A percentile compares a stretch with the other conserved stretches of the same genome.
Conservation (phyloP, 306 rosid species). For the Cucumis cinereus region DNA sequence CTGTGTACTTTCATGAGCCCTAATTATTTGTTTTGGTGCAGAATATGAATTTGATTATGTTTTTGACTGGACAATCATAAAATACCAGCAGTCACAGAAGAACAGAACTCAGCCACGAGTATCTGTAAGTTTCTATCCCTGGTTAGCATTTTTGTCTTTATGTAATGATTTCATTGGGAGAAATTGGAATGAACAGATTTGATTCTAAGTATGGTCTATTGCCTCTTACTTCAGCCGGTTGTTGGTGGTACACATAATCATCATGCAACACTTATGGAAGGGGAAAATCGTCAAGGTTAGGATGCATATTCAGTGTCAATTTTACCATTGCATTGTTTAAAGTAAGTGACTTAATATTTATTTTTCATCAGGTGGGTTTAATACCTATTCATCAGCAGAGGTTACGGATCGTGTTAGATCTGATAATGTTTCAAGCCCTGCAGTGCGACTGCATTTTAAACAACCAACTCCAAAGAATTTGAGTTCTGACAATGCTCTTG, state of each 20-base stretch:
- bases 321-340: slow-evolving; percentile 1
- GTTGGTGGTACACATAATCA: slow-evolving; percentile 47
- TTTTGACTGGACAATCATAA: slow-evolving; percentile 85
- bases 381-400: slow-evolving; percentile 35
- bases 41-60: slow-evolving; percentile 77
- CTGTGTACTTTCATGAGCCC: neutral
- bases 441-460: slow-evolving; percentile 64
- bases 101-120: slow-evolving; percentile 39
- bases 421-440: slow-evolving; percentile 41
- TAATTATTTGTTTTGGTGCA: slow-evolving; percentile 21
- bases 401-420: slow-evolving; percentile 44
- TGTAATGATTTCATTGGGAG: slow-evolving; percentile 1
- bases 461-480: slow-evolving; percentile 42
- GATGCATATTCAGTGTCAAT: neutral
- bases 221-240: slow-evolving; percentile 34
- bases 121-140: slow-evolving; percentile 37
- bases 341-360: neutral
- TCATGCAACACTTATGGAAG: slow-evolving; percentile 37
- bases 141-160: neutral
- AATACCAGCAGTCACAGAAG: slow-evolving; percentile 80
- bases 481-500: slow-evolving; percentile 45
- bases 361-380: slow-evolving; percentile 22
- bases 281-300: slow-evolving; percentile 57
- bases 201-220: slow-evolving; percentile 18
- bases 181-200: neutral